These are phyloP conservation scores for Nitzschia putrida DNA, from an alignment of 108 stramenopile genomes.

Conservation along the genomic window DNA sequence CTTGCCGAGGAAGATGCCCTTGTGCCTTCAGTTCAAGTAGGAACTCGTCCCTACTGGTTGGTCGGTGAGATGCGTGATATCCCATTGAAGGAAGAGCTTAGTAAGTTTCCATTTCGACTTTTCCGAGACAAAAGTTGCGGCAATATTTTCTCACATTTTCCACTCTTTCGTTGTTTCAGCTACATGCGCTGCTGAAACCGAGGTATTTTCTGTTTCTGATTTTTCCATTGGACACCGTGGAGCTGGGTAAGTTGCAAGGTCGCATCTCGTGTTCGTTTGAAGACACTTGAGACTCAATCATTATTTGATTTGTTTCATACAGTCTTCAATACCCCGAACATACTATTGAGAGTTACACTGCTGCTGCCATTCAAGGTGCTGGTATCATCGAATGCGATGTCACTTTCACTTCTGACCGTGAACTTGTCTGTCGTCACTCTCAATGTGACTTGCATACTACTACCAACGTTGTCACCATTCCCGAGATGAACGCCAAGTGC, in stretches of 20 bases:
- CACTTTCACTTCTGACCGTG: slow-evolving; percentile 69
- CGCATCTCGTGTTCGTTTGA: too few species aligned
- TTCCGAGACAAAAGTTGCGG: too few species aligned
- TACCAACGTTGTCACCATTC: slow-evolving; percentile 59
- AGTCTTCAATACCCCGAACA: slow-evolving; percentile 66
- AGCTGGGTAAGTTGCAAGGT: too few species aligned
- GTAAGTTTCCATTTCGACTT: slow-evolving; percentile 30
- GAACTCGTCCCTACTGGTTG: slow-evolving; percentile 66
- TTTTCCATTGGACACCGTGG: slow-evolving; percentile 78
- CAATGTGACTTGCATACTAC: slow-evolving; percentile 80
- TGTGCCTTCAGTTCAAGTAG: slow-evolving; percentile 31
- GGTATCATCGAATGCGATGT: slow-evolving; percentile 84
- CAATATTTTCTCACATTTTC: not conserved
- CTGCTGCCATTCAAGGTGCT: slow-evolving; percentile 55
- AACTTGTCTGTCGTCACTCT: slow-evolving; percentile 74
- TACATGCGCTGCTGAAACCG: slow-evolving; percentile 47
- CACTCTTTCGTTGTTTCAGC: slow-evolving; percentile 7
- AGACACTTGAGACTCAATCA: too few species aligned
- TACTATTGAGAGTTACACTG: slow-evolving; percentile 51
- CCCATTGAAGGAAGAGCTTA: slow-evolving; percentile 51
- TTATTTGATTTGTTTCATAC: too few species aligned
- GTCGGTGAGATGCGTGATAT: slow-evolving; percentile 54
- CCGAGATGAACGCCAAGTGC: slow-evolving; percentile 71
- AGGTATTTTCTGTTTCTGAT: slow-evolving; percentile 43
- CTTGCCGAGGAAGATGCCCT: not conserved